These are phyloP conservation scores for Cyclotella distinguenda DNA, from an alignment of 108 stramenopile genomes.

Conservation along the genomic window DNA sequence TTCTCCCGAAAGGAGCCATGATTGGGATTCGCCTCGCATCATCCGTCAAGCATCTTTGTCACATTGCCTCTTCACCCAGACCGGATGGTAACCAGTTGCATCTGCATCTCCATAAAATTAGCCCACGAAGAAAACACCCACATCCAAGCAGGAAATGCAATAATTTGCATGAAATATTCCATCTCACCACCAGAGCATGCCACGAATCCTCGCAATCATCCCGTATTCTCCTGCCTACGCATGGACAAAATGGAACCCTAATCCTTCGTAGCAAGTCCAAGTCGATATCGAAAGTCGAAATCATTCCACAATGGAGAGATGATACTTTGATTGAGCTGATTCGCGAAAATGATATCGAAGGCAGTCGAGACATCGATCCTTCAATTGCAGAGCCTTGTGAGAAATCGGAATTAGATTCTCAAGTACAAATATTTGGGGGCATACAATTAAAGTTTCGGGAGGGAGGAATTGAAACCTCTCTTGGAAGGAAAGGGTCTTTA, in stretches of 20 bases:
- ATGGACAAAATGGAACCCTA: slow-evolving; percentile 38
- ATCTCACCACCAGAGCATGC: no score
- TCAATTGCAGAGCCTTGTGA: neutral
- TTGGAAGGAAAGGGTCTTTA: slow-evolving; percentile 24
- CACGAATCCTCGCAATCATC: neutral
- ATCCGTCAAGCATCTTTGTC: no score
- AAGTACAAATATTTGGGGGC: slow-evolving; percentile 6
- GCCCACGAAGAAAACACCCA: no score
- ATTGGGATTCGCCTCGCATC: no score
- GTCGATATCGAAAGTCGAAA: slow-evolving; percentile 21
- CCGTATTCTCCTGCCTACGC: slow-evolving; percentile 14
- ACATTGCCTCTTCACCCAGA: no score
- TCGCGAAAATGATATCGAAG: neutral
- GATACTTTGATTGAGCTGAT: slow-evolving; percentile 28
- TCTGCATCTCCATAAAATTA: no score
- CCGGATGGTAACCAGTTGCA: no score
- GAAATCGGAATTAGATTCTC: neutral
- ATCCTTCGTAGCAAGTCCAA: slow-evolving; percentile 17
- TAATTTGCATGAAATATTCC: neutral
- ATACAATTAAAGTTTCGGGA: slow-evolving; percentile 15
- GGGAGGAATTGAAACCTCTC: slow-evolving; percentile 27
- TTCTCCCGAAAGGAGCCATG: no score
- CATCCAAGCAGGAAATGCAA: neutral
- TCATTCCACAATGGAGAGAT: slow-evolving; percentile 38
- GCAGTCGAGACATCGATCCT: neutral